Percentiles rank a stretch among this genome's conserved stretches.
These are phyloP conservation scores for Truncatella angustata DNA, from an alignment of 2,329 filamentous ascomycete genomes.

Conservation along the genomic window DNA sequence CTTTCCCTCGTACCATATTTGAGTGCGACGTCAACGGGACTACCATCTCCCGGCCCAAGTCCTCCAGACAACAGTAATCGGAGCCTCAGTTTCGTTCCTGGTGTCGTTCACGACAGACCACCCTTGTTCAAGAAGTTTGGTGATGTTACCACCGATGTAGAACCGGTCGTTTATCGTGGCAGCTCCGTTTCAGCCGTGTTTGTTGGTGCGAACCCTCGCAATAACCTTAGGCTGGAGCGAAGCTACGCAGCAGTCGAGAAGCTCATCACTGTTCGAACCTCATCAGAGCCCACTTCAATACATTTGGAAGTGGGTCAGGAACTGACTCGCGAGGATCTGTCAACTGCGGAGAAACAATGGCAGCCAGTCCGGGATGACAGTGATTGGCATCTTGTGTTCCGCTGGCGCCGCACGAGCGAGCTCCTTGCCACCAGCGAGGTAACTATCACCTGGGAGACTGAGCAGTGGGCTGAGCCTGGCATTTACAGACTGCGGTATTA, in stretches of 20 bases:
- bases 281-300: constrained; percentile 10
- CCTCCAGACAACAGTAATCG: constrained; percentile 77
- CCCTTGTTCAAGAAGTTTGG: constrained; percentile 69
- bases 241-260: constrained; percentile 78
- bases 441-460: constrained; percentile 75
- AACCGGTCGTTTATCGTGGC: constrained; percentile 53
- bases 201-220: constrained; percentile 83
- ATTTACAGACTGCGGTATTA: constrained; percentile 77
- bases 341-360: constrained; percentile 48
- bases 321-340: background rate
- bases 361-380: constrained; percentile 65
- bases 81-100: constrained; percentile 75
- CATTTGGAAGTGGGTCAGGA: constrained; percentile 1
- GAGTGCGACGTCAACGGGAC: constrained; percentile 38
- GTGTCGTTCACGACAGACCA: constrained; percentile 70
- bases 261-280: constrained; percentile 32
- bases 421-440: constrained; percentile 75
- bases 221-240: constrained; percentile 74
- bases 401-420: constrained; percentile 72
- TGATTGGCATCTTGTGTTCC: constrained; percentile 80
- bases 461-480: constrained; percentile 53
- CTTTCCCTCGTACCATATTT: constrained; percentile 68
- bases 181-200: constrained; percentile 66
- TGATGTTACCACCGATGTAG: constrained; percentile 55
- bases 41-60: constrained; percentile 46